Evolutionary conservation across 331 rosid species (phyloP).

Genomic region (Saraca asoca): DNA sequence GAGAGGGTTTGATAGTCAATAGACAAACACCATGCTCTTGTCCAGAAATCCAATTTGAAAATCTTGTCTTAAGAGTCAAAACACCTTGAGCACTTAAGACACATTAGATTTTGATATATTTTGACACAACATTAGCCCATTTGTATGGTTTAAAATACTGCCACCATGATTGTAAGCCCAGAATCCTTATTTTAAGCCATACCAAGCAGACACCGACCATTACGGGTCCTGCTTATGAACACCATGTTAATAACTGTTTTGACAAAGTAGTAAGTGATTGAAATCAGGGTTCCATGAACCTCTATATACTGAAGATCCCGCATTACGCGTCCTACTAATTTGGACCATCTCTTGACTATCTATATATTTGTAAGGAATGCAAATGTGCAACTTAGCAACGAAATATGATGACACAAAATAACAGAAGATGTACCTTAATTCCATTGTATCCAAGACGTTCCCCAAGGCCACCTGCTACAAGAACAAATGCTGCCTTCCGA

Average conservation of each 20-base stretch:
- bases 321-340: not conserved
- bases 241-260: too few relatives aligned
- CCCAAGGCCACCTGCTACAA: constrained; percentile 99
- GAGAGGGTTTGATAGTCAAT: not conserved
- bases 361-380: not conserved
- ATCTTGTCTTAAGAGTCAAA: not conserved
- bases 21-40: not conserved
- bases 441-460: constrained; percentile 97
- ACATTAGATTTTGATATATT: not conserved
- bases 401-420: not conserved
- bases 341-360: not conserved
- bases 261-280: not conserved
- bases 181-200: too few relatives aligned
- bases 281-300: not conserved
- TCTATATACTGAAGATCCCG: not conserved
- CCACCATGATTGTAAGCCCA: too few relatives aligned
- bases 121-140: constrained; percentile 16
- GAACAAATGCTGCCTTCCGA: constrained; percentile 84
- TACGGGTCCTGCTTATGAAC: too few relatives aligned
- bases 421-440: constrained; percentile 60
- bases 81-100: not conserved
- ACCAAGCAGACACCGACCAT: too few relatives aligned
- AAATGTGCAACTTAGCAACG: not conserved
- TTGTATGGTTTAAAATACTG: not conserved
- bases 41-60: not conserved